Evolutionary conservation across 306 rosid species (phyloP), one percentile per base, ranked within the genome.

Genomic region (Pyrus bretschneideri): DNA sequence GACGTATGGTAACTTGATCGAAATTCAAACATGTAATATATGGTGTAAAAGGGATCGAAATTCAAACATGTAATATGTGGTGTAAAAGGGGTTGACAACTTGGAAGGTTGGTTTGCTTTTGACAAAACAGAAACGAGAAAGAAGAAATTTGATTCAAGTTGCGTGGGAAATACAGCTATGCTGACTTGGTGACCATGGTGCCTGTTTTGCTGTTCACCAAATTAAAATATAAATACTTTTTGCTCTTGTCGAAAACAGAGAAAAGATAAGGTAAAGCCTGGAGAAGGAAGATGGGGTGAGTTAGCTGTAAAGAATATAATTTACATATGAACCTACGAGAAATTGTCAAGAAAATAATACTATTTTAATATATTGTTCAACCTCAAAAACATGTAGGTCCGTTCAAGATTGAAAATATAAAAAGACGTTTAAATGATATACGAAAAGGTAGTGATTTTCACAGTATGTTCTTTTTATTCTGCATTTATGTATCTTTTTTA

Each of bases 101-200:
- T 19, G n/a, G 61, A 57, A 57, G 27, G 27, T 57, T 57, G 61
- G 61, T 19, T 57, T 6, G 61, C 61, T 6, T 57, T 57, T 57
- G 61, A 57, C 23, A 57, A 57, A 57, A 42, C 12, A 42, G 45
- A 42, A 42, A 9, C 12, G 3, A 42, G 11, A 21, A 33, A 57
- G 6, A 40, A 49, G 14, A 58, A n/a, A 58, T 58, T n/a, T 58
- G 11, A 3, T 58, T 58, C 10, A 58, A 22, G 25, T 60, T 74
- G 67, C 76, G 71, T 60, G 75, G 75, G 63, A 33, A 23, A 69
- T 67, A 66, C 7, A 45, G 75, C 49, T 19, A 57, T 38, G 25
- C 25, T 60, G 66, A 29, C 67, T 27, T 61, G 2, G 14, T 59
- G 17, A 57, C 62, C 62, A 6, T 23, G 46, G 30, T 29, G 49